Conservation (phyloP, 2,329 filamentous ascomycete genomes). For the Bimuria novae-zelandiae region DNA sequence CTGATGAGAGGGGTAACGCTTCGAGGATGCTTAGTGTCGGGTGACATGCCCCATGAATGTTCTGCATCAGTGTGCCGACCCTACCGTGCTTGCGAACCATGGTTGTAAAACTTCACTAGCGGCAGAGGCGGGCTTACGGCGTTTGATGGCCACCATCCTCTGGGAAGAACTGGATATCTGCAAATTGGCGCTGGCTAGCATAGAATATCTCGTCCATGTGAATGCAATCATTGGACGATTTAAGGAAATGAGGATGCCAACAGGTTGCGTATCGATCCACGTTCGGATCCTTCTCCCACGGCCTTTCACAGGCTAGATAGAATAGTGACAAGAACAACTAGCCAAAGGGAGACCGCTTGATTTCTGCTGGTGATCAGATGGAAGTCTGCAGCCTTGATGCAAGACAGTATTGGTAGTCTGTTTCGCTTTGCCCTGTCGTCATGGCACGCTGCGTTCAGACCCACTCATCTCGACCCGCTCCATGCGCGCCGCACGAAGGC, state of each 20-base stretch:
- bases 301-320: background rate
- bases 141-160: slow-evolving; percentile 1
- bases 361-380: slow-evolving; percentile 1
- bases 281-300: background rate
- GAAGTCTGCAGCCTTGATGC: slow-evolving; percentile 6
- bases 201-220: background rate
- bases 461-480: slow-evolving; percentile 24
- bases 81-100: slow-evolving; percentile 17
- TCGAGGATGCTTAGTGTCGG: slow-evolving; percentile 15
- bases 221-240: slow-evolving; percentile 12
- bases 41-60: slow-evolving; percentile 5
- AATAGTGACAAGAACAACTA: background rate
- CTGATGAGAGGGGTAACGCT: slow-evolving; percentile 6
- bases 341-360: background rate
- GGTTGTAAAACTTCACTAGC: slow-evolving; percentile 17
- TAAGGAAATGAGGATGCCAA: slow-evolving; percentile 7
- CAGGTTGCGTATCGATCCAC: background rate
- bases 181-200: slow-evolving; percentile 5
- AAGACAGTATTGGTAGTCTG: slow-evolving; percentile 17
- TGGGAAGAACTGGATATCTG: background rate
- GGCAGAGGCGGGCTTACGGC: slow-evolving; percentile 11
- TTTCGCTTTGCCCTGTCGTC: slow-evolving; percentile 26
- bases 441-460: slow-evolving; percentile 22
- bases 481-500: slow-evolving; percentile 21
- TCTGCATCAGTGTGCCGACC: slow-evolving; percentile 11